Base-by-base conservation (phyloP, 75 land plant genomes). In the Selaginella tamariscina region DNA sequence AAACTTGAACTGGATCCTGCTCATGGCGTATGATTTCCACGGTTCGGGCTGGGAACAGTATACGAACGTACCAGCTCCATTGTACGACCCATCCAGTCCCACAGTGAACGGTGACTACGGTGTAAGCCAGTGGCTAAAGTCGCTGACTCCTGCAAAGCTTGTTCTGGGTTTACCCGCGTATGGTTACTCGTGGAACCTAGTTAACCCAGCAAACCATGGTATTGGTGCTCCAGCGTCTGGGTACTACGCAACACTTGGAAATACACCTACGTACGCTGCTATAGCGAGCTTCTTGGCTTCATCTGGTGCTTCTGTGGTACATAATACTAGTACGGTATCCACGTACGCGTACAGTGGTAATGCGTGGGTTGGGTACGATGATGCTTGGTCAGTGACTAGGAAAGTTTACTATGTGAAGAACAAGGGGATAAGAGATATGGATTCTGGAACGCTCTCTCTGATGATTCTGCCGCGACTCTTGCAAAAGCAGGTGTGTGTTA, bases 321-420 rank as follows among this genome's bases (percentile, higher is more conserved):
- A 59, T n/a, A 59, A 59, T 59, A n/a, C 5, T 23, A 59, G n/a
- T n/a, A 59, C 24, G 21, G 62, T 59, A 8, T 59, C 62, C 62
- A 59, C 62, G 8, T 59, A 59, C n/a, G 62, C 62, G 26, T 59
- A 59, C 62, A 59, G 62, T 59, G 62, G 62, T 5, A 59, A 2
- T 59, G 8, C 62, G 8, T 59, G 62, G 62, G 21, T 59, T 59
- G 62, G 62, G 8, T 59, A 59, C 26, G 62, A 59, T n/a, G 62
- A 68, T 27, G 57, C 70, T 21, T 9, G 22, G 54, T 32, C 70
- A 28, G 39, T 68, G 24, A 15, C 70, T 11, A n/a, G 29, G 29
- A 68, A 68, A 57, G 70, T 68, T 2, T 13, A 27, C 30, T 68
- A 68, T 49, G 29, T 68, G 54, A 68, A 68, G 55, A 26, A 18